A percentile compares a stretch with the other conserved stretches of the same genome.
These are phyloP conservation scores for Aaosphaeria arxii DNA, from an alignment of 2,329 filamentous ascomycete species.

Conservation along the genomic window DNA sequence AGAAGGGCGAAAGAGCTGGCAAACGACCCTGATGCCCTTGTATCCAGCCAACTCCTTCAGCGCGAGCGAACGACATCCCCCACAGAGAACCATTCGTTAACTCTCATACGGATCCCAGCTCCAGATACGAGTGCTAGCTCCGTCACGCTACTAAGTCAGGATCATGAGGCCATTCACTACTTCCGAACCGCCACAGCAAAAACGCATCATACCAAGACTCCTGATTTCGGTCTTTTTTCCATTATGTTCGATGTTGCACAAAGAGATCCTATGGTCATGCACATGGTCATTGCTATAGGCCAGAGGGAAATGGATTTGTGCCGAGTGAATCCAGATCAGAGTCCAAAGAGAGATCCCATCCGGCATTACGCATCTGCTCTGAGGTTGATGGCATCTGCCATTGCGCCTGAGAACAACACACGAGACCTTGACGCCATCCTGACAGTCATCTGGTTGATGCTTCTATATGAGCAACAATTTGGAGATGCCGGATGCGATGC, in stretches of 20 bases:
- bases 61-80: background rate
- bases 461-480: conserved; percentile 39
- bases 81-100: conserved; percentile 37
- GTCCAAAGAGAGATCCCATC: conserved; percentile 2
- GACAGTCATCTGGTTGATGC: conserved; percentile 36
- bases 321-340: conserved; percentile 2
- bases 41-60: conserved; percentile 10
- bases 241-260: conserved; percentile 36
- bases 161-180: conserved; percentile 37
- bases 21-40: conserved; percentile 7
- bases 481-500: conserved; percentile 33
- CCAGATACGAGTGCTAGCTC: conserved; percentile 13
- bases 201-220: conserved; percentile 37
- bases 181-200: conserved; percentile 37
- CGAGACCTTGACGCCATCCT: conserved; percentile 30
- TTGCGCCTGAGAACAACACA: conserved; percentile 13
- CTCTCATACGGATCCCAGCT: background rate
- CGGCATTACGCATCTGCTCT: conserved; percentile 32
- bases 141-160: conserved; percentile 22
- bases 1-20: conserved; percentile 3
- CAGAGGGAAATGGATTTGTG: conserved; percentile 29
- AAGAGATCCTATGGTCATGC: conserved; percentile 36
- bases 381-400: conserved; percentile 27
- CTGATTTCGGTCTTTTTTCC: conserved; percentile 34
- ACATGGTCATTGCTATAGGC: conserved; percentile 34